These are phyloP conservation scores for Camellia lanceoleosa DNA, from an alignment of 148 eudicot genomes.

Conservation along the genomic window DNA sequence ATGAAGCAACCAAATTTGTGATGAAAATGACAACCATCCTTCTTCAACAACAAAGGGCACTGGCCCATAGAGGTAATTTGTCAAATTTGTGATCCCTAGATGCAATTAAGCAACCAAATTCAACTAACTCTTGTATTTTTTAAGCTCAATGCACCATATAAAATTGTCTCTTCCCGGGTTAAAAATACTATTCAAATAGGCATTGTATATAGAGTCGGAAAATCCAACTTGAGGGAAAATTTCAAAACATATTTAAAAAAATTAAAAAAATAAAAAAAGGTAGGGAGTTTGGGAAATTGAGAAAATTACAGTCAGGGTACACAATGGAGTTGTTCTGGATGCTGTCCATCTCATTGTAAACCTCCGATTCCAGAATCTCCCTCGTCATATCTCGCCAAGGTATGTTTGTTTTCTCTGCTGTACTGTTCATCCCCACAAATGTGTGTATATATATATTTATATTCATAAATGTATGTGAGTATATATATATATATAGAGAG, in stretches of 20 bases:
- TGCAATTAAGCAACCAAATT: slow-evolving; percentile 6
- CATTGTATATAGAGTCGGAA: background rate
- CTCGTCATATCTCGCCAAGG: slow-evolving; percentile 94
- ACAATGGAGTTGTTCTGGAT: slow-evolving; percentile 50
- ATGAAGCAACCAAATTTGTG: background rate
- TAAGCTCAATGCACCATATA: background rate
- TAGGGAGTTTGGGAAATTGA: background rate
- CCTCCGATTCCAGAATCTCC: slow-evolving; percentile 82
- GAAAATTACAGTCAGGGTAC: slow-evolving; percentile 76
- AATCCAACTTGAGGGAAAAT: background rate
- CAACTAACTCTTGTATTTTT: background rate
- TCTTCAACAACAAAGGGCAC: background rate
- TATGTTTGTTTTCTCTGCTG: slow-evolving; percentile 89
- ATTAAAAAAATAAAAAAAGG: background rate
- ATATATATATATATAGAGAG: background rate
- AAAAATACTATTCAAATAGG: background rate
- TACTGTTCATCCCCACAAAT: slow-evolving; percentile 50
- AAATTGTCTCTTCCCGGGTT: background rate
- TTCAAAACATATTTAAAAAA: background rate
- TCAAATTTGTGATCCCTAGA: background rate
- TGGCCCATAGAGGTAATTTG: background rate
- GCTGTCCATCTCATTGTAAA: slow-evolving; percentile 71
- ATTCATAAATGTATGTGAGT: background rate
- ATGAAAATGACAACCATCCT: background rate
- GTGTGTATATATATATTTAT: background rate